Evolutionary conservation across 192 early-diverging fungal genomes (phyloP), one percentile per base, ranked within the genome.

Genomic region (Chytriomyces sp.): DNA sequence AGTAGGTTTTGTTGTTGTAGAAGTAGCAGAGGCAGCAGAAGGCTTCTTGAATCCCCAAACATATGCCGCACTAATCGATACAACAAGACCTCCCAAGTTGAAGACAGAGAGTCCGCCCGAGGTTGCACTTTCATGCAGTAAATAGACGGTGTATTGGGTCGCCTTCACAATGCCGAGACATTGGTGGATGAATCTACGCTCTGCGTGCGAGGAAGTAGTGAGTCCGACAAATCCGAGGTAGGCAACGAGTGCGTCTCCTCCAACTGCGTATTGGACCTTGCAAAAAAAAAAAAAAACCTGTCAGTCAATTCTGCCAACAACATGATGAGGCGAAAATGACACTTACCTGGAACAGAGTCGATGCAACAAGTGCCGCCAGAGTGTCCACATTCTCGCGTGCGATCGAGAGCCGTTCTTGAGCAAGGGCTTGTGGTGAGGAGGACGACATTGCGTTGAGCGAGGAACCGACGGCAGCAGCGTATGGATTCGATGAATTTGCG

Each of bases 361-460:
- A 44, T 6, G 78, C 69, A 9, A 79, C 78, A 48, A 79, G 70
- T 48, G 78, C 78, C n/a, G 78, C 78, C 49, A 79, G 71, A 13
- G 78, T 74, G 62, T 79, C 78, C 45, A 79, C 50, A 65, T 72
- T 74, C 35, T 65, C 69, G 7, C 59, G 35, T 28, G 77, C 77
- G 69, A 44, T 47, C 7, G 46, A 23, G 50, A 68, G 65, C 16
- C 46, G 46, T 53, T 77, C 64, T 11, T 18, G 13, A n/a, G 59
- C 64, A 20, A 61, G 35, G 48, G 35, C 11, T 62, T 13, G 62
- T 20, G 57, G 57, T 7, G 62, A 23, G 11, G 47, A 8, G 65
- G 63, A 9, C 7, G 69, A 46, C 16, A 23, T 9, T 72, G 64
- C 74, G 45, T 65, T 23, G 18, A 70, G 23, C 9, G 45, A 26